Conservation (phyloP, 768 basidiomycete species). For the Royoungia palumana region DNA sequence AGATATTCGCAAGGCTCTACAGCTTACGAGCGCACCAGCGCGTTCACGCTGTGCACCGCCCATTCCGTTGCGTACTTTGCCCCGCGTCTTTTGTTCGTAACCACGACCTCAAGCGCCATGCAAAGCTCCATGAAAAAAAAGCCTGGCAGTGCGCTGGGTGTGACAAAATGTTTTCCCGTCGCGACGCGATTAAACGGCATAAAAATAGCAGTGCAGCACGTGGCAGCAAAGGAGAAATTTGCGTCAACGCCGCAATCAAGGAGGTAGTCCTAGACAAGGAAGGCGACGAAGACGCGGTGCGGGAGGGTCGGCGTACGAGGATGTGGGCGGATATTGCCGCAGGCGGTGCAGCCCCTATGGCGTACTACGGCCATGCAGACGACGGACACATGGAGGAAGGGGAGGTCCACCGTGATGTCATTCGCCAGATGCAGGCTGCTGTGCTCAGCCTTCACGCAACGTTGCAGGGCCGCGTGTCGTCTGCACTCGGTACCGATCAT, state of each 20-base stretch:
- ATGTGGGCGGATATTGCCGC: conserved; percentile 63
- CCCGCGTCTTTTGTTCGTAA: conserved; percentile 76
- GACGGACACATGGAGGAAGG: conserved; percentile 53
- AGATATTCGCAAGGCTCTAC: conserved; percentile 67
- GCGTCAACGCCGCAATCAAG: conserved; percentile 54
- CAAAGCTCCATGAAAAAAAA: conserved; percentile 65
- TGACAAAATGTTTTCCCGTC: conserved; percentile 68
- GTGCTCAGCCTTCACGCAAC: conserved; percentile 54
- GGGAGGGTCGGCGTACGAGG: conserved; percentile 59
- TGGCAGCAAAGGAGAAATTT: conserved; percentile 49
- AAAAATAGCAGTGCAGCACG: conserved; percentile 57
- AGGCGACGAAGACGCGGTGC: conserved; percentile 35
- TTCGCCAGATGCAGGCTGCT: conserved; percentile 48
- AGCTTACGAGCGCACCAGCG: conserved; percentile 70
- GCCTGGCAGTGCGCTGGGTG: conserved; percentile 76
- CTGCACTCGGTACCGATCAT: conserved; percentile 45
- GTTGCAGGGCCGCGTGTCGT: conserved; percentile 56
- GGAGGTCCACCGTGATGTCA: conserved; percentile 48
- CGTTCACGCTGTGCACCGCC: conserved; percentile 60
- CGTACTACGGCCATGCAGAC: conserved; percentile 12
- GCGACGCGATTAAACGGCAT: conserved; percentile 77
- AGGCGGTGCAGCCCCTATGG: conserved; percentile 20
- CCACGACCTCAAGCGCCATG: conserved; percentile 78
- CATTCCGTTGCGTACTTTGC: conserved; percentile 60
- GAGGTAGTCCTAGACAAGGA: conserved; percentile 53